Evolutionary conservation across 192 early-diverging fungal genomes (phyloP), one percentile per base, ranked within the genome.

Genomic region (Coemansia biformis): DNA sequence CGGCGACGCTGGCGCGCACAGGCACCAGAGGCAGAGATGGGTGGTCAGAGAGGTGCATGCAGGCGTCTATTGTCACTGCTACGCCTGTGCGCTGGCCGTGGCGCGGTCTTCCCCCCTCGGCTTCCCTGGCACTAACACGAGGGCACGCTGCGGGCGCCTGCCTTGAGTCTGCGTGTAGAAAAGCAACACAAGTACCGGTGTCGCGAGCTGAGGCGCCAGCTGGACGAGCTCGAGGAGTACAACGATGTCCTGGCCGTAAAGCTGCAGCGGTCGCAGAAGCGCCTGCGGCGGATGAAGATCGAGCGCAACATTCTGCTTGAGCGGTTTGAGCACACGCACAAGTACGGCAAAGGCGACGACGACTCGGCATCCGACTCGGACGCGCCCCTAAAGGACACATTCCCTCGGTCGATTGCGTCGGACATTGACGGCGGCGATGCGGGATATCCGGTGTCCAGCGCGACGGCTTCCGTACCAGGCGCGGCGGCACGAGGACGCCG

Each of bases 111-210:
- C n/a, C n/a, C n/a, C n/a, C n/a, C n/a, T n/a, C n/a, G n/a, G n/a
- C n/a, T n/a, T n/a, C n/a, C n/a, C n/a, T n/a, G n/a, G n/a, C n/a
- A n/a, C n/a, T n/a, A n/a, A n/a, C n/a, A n/a, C n/a, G n/a, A n/a
- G n/a, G n/a, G n/a, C n/a, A n/a, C n/a, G n/a, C n/a, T n/a, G n/a
- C n/a, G n/a, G n/a, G n/a, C n/a, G n/a, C n/a, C n/a, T n/a, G n/a
- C n/a, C n/a, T n/a, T n/a, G n/a, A n/a, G n/a, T n/a, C n/a, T n/a
- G n/a, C n/a, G n/a, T n/a, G 44, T 75, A 75, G 71, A 75, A 23
- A 67, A 66, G 46, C 71, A 63, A 45, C 70, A 74, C 63, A 74
- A 74, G 38, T 74, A 74, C 56, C 58, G 64, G 21, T 74, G 71
- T 40, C 58, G 64, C 33, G 71, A 74, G 35, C 48, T 74, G 51